These are phyloP conservation scores for Erodium chrysanthum DNA, from an alignment of 441 rosid genomes.

Conservation along the genomic window DNA sequence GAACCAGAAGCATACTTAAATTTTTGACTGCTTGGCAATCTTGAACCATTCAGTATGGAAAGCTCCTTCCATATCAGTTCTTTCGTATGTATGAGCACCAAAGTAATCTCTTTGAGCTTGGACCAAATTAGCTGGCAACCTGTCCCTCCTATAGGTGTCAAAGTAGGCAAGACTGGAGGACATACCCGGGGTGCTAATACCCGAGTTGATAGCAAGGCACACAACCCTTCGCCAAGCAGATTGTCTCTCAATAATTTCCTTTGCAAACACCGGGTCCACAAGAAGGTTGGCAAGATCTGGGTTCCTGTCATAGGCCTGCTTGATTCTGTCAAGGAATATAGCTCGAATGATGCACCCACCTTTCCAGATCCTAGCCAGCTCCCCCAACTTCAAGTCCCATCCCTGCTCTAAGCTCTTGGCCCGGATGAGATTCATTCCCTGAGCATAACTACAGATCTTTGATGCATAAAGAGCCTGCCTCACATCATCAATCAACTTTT, in stretches of 20 bases:
- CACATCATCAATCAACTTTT: conserved; percentile 63
- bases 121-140: conserved; percentile 77
- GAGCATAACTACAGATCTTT: conserved; percentile 89
- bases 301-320: conserved; percentile 82
- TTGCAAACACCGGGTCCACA: conserved; percentile 86
- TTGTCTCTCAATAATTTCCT: conserved; percentile 77
- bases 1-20: conserved; percentile 18
- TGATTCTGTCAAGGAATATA: conserved; percentile 78
- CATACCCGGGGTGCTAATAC: conserved; percentile 91
- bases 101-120: conserved; percentile 91
- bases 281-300: conserved; percentile 75
- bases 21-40: conserved; percentile 56
- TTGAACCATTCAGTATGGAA: conserved; percentile 97
- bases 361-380: conserved; percentile 86
- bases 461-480: conserved; percentile 85
- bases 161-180: conserved; percentile 88
- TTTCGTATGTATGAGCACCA: conserved; percentile 87
- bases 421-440: conserved; percentile 88
- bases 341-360: conserved; percentile 95
- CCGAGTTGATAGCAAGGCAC: conserved; percentile 70
- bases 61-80: conserved; percentile 72
- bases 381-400: conserved; percentile 79
- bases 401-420: conserved; percentile 79
- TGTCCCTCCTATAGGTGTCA: conserved; percentile 69
- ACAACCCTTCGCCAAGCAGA: conserved; percentile 88